Evolutionary conservation across 2,329 filamentous ascomycete genomes (phyloP), one percentile per base, ranked within the genome.

Genomic region (Colletotrichum cereale): DNA sequence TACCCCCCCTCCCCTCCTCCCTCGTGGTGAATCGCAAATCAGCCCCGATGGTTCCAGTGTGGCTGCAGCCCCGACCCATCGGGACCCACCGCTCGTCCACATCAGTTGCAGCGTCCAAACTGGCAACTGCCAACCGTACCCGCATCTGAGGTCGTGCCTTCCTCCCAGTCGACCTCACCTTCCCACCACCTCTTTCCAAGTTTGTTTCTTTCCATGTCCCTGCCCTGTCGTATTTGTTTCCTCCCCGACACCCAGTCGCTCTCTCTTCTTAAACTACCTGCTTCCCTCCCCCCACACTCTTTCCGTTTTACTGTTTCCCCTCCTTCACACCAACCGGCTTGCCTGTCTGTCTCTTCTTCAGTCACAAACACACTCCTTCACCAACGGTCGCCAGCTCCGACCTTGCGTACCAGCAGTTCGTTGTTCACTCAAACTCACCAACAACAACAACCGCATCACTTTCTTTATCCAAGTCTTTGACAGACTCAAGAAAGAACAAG

Each of bases 391-490:
- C 75, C 72, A 76, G 74, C 67, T 65, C 73, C 75, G 73, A 74
- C 73, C 73, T 56, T 56, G 55, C 12, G 26, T 50, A 38, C 38
- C 26, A 53, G 67, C 60, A 65, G 60, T 67, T 56, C 18, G 60
- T 72, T 73, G 62, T 72, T 58, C 63, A 50, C 21, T 44, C 69
- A 34, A 47, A 65, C 53, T 53, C 75, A 78, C 75, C 76, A 74
- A 77, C 77, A 71, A 77, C 77, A 71, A 76, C 80, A 78, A 74
- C 77, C 72, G 74, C 76, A 42, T 81, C 80, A 83, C 79, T 79
- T 76, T 79, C 72, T 79, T 73, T 81, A n/a, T 81, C 77, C 79
- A 84, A 81, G 83, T 87, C 86, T 87, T 87, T 86, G 85, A 87
- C 76, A 87, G 86, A 86, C 81, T 73, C 81, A 65, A 66, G 56